Evolutionary conservation across 805 yeast genomes (phyloP).

Genomic region (Sugiyamaella boreocaroliniensis): DNA sequence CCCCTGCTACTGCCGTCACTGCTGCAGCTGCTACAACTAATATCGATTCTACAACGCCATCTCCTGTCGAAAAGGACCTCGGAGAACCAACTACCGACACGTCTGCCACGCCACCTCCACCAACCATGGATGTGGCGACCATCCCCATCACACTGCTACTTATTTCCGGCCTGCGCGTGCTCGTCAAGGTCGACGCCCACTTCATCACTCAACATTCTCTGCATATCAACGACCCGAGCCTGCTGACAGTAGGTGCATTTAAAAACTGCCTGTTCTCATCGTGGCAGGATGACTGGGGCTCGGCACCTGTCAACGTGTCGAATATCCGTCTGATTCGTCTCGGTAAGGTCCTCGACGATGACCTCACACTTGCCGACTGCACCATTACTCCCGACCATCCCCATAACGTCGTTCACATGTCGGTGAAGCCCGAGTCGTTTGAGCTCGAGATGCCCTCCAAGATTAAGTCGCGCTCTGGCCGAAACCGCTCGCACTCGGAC

Average conservation of each 20-base stretch:
- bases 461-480: constrained; percentile 5
- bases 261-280: constrained; percentile 16
- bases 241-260: constrained; percentile 17
- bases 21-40: background rate
- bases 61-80: too few species aligned
- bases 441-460: constrained; percentile 16
- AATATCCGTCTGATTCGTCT: constrained; percentile 28
- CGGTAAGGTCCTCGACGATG: constrained; percentile 27
- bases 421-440: constrained; percentile 27
- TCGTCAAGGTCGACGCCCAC: constrained; percentile 14
- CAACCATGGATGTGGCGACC: background rate
- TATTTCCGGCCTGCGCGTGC: constrained; percentile 20
- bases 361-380: constrained; percentile 18
- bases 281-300: constrained; percentile 25
- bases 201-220: constrained; percentile 18
- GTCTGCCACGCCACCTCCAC: background rate
- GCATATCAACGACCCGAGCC: constrained; percentile 15
- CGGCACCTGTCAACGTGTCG: constrained; percentile 14
- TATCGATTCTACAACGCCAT: too few species aligned
- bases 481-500: background rate
- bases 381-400: constrained; percentile 13
- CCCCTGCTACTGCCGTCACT: background rate
- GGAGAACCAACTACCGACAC: background rate
- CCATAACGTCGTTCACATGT: constrained; percentile 29
- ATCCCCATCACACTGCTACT: constrained; percentile 19